Evolutionary conservation across 305 asterid genomes (phyloP).

Genomic region (Coffea humblotiana): DNA sequence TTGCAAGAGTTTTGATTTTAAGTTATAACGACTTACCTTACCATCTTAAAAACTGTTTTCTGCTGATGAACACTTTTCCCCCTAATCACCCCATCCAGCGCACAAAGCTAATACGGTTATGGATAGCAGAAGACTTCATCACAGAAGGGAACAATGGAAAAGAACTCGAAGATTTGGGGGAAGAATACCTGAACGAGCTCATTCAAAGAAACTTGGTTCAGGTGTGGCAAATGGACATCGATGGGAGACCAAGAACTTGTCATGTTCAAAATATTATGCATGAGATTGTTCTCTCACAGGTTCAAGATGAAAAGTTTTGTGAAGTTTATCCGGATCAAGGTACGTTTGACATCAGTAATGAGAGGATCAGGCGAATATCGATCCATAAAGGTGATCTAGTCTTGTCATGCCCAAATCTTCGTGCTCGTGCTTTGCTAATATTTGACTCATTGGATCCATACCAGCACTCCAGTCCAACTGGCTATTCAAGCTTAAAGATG

Average conservation of each 20-base stretch:
- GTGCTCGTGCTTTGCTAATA: neutral
- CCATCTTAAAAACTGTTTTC: too few relatives aligned
- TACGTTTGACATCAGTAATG: neutral
- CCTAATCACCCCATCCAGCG: too few relatives aligned
- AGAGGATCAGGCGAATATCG: neutral
- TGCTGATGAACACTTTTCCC: too few relatives aligned
- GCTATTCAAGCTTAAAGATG: neutral
- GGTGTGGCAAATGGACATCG: neutral
- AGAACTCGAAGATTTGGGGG: neutral
- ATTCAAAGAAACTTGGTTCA: neutral
- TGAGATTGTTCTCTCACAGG: neutral
- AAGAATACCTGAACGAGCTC: neutral
- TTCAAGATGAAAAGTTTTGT: neutral
- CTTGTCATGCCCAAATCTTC: neutral
- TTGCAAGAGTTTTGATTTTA: neutral
- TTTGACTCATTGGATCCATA: neutral
- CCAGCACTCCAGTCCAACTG: neutral
- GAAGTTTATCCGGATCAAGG: neutral
- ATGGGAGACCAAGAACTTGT: slow-evolving; percentile 7
- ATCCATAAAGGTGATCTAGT: neutral
- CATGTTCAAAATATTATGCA: neutral
- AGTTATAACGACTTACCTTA: slow-evolving; percentile 10
- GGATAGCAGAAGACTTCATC: neutral
- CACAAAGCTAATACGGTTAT: too few relatives aligned
- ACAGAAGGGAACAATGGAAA: neutral